Evolutionary conservation across 257 asterid genomes (phyloP), one percentile per base, ranked within the genome.

Genomic region (Vinca minor): DNA sequence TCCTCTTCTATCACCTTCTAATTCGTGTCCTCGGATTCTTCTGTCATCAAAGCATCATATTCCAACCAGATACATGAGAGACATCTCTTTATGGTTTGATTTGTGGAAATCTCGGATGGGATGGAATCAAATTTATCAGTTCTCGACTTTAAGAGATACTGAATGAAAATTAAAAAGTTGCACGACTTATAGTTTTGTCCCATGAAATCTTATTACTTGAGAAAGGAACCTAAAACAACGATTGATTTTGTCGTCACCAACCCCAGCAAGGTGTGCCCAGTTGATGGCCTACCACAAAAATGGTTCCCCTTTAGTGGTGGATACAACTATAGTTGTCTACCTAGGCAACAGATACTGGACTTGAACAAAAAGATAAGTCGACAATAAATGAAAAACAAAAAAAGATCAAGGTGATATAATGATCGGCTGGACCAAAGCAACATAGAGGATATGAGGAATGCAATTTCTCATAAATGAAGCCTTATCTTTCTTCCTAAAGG

Each of bases 261-360:
- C 26, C 29, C 55, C 29, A 7, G 55, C 25, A 53, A 4, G 18
- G 4, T 23, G 60, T 54, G 23, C 23, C 36, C 60, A 31, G 31
- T 5, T 31, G 14, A 23, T 55, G 41, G 61, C 61, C 61, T 55
- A 55, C 61, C 41, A 55, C 14, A 29, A 55, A 29, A 55, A 31
- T 15, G 18, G 5, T 54, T 56, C 11, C 62, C 62, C 62, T 23
- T 31, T 10, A 56, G 14, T 31, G 42, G 42, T 56, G 39, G 18
- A 21, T 36, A 56, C 42, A 56, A 12, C 23, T 15, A 13, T 26
- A 15, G 36, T 26, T 13, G 61, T 34, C 14, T 39, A 14, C 10
- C 15, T 55, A 46, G 35, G 36, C 59, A 26, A 26, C 59, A 53
- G 11, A 20, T 26, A 26, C 26, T 53, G 31, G 35, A 53, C 35